phyloP scores from a whole-genome alignment of 805 yeast species.

The Candida ortonii region DNA sequence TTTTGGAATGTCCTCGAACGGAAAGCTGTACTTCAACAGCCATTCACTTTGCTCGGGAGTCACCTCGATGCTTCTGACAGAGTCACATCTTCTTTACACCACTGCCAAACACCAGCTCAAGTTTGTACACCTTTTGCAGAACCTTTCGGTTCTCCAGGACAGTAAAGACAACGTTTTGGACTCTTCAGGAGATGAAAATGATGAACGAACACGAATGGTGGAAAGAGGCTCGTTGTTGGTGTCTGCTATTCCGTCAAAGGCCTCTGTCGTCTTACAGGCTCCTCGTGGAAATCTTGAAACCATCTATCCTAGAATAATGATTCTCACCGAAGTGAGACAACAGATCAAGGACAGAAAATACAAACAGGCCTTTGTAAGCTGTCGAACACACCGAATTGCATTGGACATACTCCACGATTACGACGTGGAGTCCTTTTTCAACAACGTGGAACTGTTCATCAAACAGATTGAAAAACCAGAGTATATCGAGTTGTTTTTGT shows the following conservation, averaged over 20 bases:
- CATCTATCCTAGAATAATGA: slow-evolving; percentile 89
- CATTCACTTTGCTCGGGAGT: slow-evolving; percentile 65
- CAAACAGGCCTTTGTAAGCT: slow-evolving; percentile 70
- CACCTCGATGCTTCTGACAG: slow-evolving; percentile 76
- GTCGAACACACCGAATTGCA: slow-evolving; percentile 90
- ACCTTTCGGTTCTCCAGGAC: slow-evolving; percentile 21
- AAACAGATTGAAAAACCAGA: slow-evolving; percentile 69
- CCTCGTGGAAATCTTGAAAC: slow-evolving; percentile 97
- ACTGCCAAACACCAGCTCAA: slow-evolving; percentile 84
- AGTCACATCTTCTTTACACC: slow-evolving; percentile 71
- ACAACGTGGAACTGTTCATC: slow-evolving; percentile 64
- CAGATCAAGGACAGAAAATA: slow-evolving; percentile 59
- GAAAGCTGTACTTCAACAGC: slow-evolving; percentile 67
- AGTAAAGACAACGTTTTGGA: slow-evolving; percentile 13
- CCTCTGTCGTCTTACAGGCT: slow-evolving; percentile 84
- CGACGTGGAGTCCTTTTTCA: slow-evolving; percentile 64
- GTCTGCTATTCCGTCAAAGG: slow-evolving; percentile 74
- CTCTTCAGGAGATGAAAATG: slow-evolving; percentile 33
- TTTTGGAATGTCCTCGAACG: slow-evolving; percentile 74
- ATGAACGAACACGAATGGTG: slow-evolving; percentile 83
- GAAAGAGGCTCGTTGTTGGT: slow-evolving; percentile 92
- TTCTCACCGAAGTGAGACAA: slow-evolving; percentile 74
- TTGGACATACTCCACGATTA: slow-evolving; percentile 88
- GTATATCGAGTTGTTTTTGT: slow-evolving; percentile 80
- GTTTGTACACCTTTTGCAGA: slow-evolving; percentile 61